A percentile compares a stretch with the other conserved stretches of the same genome.
These are phyloP conservation scores for Dittrichia graveolens DNA, from an alignment of 129 eudicot species.

Conservation along the genomic window DNA sequence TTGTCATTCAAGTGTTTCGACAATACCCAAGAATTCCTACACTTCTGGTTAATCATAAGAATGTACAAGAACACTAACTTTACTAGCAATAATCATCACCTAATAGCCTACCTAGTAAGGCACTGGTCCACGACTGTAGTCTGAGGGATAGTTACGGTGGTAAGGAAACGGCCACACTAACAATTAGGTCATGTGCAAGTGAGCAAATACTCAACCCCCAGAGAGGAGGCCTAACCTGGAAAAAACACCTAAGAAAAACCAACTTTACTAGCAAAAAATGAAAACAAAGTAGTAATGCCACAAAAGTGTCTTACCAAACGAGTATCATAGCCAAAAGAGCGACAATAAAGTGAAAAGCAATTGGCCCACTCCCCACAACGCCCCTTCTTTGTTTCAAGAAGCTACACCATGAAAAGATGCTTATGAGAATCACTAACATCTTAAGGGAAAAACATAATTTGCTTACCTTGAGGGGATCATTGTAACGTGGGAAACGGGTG, in stretches of 20 bases:
- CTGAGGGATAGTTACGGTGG: too few relatives aligned
- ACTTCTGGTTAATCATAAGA: not conserved
- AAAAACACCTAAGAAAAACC: not conserved
- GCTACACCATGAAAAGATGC: conserved; percentile 53
- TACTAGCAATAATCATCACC: not conserved
- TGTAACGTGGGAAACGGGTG: conserved; percentile 97
- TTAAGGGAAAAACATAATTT: conserved; percentile 15
- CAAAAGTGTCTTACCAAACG: conserved; percentile 68
- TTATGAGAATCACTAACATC: conserved; percentile 22
- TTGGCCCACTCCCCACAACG: conserved; percentile 99
- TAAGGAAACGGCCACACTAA: too few relatives aligned
- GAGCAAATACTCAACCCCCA: too few relatives aligned
- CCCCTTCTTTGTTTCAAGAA: conserved; percentile 93
- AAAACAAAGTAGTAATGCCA: conserved; percentile 14
- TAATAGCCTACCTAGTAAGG: too few relatives aligned
- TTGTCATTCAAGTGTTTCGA: not conserved
- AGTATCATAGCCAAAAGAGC: conserved; percentile 89
- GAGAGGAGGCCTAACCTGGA: too few relatives aligned
- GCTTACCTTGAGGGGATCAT: conserved; percentile 81
- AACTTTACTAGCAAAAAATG: conserved; percentile 9
- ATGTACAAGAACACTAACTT: not conserved
- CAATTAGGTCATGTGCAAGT: too few relatives aligned
- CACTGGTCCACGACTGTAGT: too few relatives aligned
- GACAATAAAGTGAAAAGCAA: conserved; percentile 94
- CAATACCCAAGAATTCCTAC: conserved; percentile 15